Evolutionary conservation across 352 stramenopile species (phyloP).

Genomic region (Globisporangium heterothallicum): DNA sequence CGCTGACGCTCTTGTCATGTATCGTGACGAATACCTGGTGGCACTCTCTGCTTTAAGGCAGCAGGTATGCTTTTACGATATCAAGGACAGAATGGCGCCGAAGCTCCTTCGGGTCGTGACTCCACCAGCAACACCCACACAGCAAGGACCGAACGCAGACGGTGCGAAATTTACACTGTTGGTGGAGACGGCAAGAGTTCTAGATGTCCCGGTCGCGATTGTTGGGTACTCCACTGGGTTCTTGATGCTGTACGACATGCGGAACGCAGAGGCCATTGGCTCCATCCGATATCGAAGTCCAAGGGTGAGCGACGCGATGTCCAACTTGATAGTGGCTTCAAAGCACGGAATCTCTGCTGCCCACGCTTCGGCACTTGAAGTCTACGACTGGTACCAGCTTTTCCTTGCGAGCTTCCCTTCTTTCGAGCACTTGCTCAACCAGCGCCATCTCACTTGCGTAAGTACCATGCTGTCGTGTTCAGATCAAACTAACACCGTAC

Average conservation of each 20-base stretch:
- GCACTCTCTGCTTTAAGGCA: constrained; percentile 29
- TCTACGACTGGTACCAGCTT: constrained; percentile 41
- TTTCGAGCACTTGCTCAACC: constrained; percentile 16
- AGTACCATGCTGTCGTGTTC: background rate
- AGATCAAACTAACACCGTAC: background rate
- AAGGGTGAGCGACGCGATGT: background rate
- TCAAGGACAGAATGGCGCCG: constrained; percentile 18
- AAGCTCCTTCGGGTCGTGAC: constrained; percentile 29
- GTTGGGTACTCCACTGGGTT: constrained; percentile 45
- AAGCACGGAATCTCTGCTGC: background rate
- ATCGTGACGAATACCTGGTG: constrained; percentile 22
- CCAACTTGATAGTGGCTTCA: background rate
- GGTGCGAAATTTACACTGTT: constrained; percentile 11
- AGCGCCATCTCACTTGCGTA: constrained; percentile 19
- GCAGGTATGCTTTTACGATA: constrained; percentile 40
- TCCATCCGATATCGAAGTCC: constrained; percentile 21
- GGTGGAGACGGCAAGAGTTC: constrained; percentile 3
- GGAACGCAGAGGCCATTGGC: constrained; percentile 32
- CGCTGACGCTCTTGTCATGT: constrained; percentile 17
- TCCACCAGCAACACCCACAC: constrained; percentile 11
- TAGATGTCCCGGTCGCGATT: constrained; percentile 35
- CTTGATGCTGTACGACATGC: constrained; percentile 39
- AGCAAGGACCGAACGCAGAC: background rate
- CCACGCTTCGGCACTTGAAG: constrained; percentile 10
- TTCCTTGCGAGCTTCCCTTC: constrained; percentile 29